phyloP scores from a whole-genome alignment of 2,329 filamentous ascomycete species.

The Macrophomina tecta region DNA sequence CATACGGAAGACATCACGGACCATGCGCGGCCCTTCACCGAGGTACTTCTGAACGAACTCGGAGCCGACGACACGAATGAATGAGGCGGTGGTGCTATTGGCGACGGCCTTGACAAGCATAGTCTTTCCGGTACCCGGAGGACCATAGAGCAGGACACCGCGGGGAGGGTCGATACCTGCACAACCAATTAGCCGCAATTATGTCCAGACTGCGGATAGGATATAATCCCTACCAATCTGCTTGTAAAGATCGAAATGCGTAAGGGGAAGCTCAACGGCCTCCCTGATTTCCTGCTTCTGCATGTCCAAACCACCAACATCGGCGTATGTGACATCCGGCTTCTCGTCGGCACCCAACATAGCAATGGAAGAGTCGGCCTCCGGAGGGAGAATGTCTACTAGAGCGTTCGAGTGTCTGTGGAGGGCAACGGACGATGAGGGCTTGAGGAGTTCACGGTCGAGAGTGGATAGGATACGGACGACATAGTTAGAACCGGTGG shows the following conservation, averaged over 20 bases:
- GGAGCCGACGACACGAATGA: constrained; percentile 96
- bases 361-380: constrained; percentile 97
- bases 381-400: constrained; percentile 97
- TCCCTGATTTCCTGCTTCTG: constrained; percentile 99
- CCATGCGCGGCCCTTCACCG: constrained; percentile 97
- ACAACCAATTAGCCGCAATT: constrained; percentile 16
- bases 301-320: constrained; percentile 98
- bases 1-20: constrained; percentile 98
- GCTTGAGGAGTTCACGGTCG: constrained; percentile 97
- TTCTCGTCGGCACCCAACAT: constrained; percentile 98
- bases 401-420: constrained; percentile 98
- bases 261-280: constrained; percentile 94
- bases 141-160: constrained; percentile 93
- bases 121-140: constrained; percentile 94
- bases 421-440: constrained; percentile 94
- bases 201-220: background rate
- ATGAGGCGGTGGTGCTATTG: constrained; percentile 96
- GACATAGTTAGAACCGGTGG: constrained; percentile 97
- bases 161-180: constrained; percentile 88
- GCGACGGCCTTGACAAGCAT: constrained; percentile 98
- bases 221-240: constrained; percentile 73
- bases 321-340: constrained; percentile 96
- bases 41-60: constrained; percentile 99
- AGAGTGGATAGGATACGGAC: constrained; percentile 97
- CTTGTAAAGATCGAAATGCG: constrained; percentile 98